phyloP scores from a whole-genome alignment of 139 green algal species.

The Pseudopediastrum boryanum region DNA sequence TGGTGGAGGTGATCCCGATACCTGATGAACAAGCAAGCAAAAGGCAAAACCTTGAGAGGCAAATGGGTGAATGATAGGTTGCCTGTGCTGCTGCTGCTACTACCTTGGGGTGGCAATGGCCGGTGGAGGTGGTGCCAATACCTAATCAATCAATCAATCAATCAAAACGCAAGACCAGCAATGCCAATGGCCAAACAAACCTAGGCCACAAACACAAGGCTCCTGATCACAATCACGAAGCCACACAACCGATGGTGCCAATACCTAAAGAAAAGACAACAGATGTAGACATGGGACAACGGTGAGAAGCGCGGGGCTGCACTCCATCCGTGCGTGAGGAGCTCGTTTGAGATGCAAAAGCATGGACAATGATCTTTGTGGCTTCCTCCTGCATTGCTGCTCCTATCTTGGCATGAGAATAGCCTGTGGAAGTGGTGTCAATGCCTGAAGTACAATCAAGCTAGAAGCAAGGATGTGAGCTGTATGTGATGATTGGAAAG shows the following conservation, averaged over 20 bases:
- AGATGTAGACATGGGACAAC: too few species aligned
- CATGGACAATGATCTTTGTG: too few species aligned
- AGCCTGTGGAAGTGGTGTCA: constrained; percentile 76
- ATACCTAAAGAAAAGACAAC: constrained; percentile 59
- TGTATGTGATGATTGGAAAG: too few species aligned
- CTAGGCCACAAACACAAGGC: too few species aligned
- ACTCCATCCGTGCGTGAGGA: too few species aligned
- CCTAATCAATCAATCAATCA: constrained; percentile 14
- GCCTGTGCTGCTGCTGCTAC: constrained; percentile 78
- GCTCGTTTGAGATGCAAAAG: not conserved
- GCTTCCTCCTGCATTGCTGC: constrained; percentile 79
- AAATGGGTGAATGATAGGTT: constrained; percentile 52
- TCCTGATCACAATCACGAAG: too few species aligned
- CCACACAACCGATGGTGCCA: constrained; percentile 71
- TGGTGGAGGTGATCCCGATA: constrained; percentile 76
- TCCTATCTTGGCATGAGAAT: constrained; percentile 84
- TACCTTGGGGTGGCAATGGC: constrained; percentile 85
- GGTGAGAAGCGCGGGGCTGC: too few species aligned
- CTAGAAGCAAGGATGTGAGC: too few species aligned
- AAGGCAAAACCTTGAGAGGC: not conserved
- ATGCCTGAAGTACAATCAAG: constrained; percentile 69
- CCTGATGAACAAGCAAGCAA: constrained; percentile 37
- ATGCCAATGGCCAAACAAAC: too few species aligned
- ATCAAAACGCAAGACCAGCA: not conserved
- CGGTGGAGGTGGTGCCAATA: constrained; percentile 80